Evolutionary conservation across 805 yeast genomes (phyloP), one percentile per base, ranked within the genome.

Genomic region (Myxozyma monticola): DNA sequence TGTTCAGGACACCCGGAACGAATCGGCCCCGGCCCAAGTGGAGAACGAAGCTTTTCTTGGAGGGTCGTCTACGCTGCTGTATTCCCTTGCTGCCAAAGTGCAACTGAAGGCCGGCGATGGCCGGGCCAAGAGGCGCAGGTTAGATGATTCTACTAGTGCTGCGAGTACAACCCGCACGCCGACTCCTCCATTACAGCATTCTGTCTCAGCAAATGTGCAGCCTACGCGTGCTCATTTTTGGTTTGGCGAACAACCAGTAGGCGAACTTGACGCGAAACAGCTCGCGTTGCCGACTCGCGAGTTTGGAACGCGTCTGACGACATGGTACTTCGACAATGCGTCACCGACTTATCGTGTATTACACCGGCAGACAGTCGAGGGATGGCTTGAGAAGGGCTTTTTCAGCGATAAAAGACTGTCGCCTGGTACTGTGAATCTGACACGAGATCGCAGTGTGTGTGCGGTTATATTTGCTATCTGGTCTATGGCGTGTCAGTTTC

Each of bases 321-420:
- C 15, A 9, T 53, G 57, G 57, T 53, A 53, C 17, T 53, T 50
- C 37, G 56, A 53, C 42, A 50, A 53, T 18, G 57, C 51, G 4
- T 30, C 51, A 15, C 48, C 57, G 25, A 53, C 51, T n/a, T 53
- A 53, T 21, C 42, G 57, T 1, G 38, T 53, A 8, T 21, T 53
- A 12, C 57, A 53, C 36, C 57, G 56, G 1, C 57, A 56, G 9
- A 9, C 33, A 1, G 42, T 50, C n/a, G 41, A 51, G n/a, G 44
- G 44, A 12, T 53, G 57, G 57, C 39, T 53, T 9, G 45, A 53
- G 4, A 31, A 25, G 14, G 57, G 57, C 12, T 53, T 53, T 37
- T 37, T 50, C 34, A 44, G 47, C 24, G 56, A 51, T 15, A 12
- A 22, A 5, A 30, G n/a, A n/a, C n/a, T n/a, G n/a, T n/a, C n/a